Conservation (phyloP, 345 rosid species). For the Hirschfeldia incana region DNA sequence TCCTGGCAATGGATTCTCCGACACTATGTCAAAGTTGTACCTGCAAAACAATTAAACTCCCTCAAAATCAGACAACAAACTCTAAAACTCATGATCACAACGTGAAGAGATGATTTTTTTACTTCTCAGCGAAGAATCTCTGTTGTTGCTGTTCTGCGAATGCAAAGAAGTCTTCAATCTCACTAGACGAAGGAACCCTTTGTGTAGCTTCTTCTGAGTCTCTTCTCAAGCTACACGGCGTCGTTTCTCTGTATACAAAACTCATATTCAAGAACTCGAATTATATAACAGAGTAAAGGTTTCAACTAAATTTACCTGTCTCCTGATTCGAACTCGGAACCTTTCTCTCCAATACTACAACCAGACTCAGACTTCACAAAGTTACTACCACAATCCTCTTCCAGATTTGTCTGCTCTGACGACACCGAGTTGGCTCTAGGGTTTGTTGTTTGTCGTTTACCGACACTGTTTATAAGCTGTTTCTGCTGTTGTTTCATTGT, state of each 20-base stretch:
- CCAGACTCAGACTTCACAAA: background rate
- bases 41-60: conserved; percentile 41
- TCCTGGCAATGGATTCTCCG: conserved; percentile 73
- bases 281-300: conserved; percentile 8
- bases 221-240: conserved; percentile 48
- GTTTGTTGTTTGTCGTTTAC: conserved; percentile 1
- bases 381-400: background rate
- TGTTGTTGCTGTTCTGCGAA: conserved; percentile 57
- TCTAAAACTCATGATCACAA: background rate
- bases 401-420: background rate
- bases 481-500: conserved; percentile 19
- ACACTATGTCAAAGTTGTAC: conserved; percentile 78
- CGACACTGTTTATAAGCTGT: background rate
- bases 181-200: conserved; percentile 48
- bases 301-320: conserved; percentile 14
- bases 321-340: conserved; percentile 20
- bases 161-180: conserved; percentile 79
- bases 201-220: conserved; percentile 42
- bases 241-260: conserved; percentile 43
- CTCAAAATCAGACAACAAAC: background rate
- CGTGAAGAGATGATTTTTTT: background rate
- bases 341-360: conserved; percentile 17
- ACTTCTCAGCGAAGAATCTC: conserved; percentile 62
- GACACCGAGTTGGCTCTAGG: conserved; percentile 18
- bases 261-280: background rate